Evolutionary conservation across 192 early-diverging fungal species (phyloP).

Genomic region (Irineochytrium annulatum): DNA sequence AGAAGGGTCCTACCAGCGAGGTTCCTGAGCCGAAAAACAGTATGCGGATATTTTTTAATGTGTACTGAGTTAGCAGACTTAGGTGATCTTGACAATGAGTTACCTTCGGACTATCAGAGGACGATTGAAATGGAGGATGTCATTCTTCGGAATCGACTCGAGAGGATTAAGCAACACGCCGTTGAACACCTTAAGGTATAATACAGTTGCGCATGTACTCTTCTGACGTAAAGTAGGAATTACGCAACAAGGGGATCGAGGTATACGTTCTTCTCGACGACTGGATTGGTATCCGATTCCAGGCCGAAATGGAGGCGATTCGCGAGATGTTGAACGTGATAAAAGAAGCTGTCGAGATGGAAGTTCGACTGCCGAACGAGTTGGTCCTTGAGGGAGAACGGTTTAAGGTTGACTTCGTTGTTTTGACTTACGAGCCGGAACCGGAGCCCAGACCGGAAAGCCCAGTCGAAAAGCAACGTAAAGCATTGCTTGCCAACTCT

Average conservation of each 20-base stretch:
- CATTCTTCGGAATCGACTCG: constrained; percentile 40
- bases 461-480: constrained; percentile 48
- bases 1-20: constrained; percentile 27
- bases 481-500: background rate
- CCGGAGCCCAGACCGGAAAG: constrained; percentile 51
- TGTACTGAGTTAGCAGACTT: background rate
- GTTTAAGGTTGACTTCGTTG: constrained; percentile 49
- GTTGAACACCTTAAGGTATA: constrained; percentile 34
- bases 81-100: constrained; percentile 46
- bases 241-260: constrained; percentile 49
- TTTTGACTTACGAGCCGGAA: constrained; percentile 50
- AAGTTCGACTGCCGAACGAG: constrained; percentile 48
- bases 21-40: constrained; percentile 34
- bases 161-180: constrained; percentile 36
- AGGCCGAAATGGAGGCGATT: constrained; percentile 56
- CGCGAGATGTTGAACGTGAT: constrained; percentile 46
- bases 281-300: constrained; percentile 46
- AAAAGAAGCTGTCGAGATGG: constrained; percentile 59
- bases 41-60: constrained; percentile 1
- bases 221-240: constrained; percentile 29
- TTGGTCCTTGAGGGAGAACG: constrained; percentile 49
- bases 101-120: constrained; percentile 38
- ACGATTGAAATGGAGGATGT: constrained; percentile 47
- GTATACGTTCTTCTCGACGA: constrained; percentile 53
- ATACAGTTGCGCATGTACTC: background rate